Evolutionary conservation across 768 basidiomycete species (phyloP), one percentile per base, ranked within the genome.

Genomic region (Rhodosporidiobolus sp.): DNA sequence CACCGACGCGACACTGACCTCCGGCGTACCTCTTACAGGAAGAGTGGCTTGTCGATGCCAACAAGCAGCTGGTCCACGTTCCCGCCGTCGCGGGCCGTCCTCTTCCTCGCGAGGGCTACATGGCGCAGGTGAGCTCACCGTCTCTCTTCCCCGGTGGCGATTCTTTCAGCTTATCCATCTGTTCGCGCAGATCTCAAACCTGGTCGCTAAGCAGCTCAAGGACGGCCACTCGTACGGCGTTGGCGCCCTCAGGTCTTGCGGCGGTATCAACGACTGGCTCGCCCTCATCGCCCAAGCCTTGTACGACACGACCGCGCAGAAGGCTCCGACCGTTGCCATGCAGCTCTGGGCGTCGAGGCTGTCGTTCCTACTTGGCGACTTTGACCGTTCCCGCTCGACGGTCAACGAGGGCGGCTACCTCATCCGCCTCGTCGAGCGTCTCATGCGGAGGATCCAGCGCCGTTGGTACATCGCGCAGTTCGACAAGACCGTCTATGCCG

Each of bases 401-500:
- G 49, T 80, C 54, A 84, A 83, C 76, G 84, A 85, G 73, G 82
- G 81, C 19, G 82, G 82, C 45, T 84, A 85, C 73, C 67, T 85
- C 50, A 81, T 86, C 75, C 81, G 83, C 28, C 78, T 86, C 50
- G 74, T 84, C 70, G 83, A 85, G 75, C 83, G 83, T 80, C 78
- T 83, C 55, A 81, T 81, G 70, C 82, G 82, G 22, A 73, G 84
- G 34, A 78, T 82, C 26, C 85, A 86, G 76, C 82, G 81, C 17
- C 77, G 80, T 55, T 82, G 84, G 80, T 86, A 86, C 72, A 62
- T 84, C 67, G 70, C 81, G 54, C 69, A 79, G 14, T 82, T 83
- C 32, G 84, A 84, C 22, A 32, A 63, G 46, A 45, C 30, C 76
- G 70, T 55, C 72, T 72, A 64, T 68, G 5, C 32, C 45, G 30